Conservation (phyloP, 306 rosid genomes). For the Cucurbita moschata region DNA sequence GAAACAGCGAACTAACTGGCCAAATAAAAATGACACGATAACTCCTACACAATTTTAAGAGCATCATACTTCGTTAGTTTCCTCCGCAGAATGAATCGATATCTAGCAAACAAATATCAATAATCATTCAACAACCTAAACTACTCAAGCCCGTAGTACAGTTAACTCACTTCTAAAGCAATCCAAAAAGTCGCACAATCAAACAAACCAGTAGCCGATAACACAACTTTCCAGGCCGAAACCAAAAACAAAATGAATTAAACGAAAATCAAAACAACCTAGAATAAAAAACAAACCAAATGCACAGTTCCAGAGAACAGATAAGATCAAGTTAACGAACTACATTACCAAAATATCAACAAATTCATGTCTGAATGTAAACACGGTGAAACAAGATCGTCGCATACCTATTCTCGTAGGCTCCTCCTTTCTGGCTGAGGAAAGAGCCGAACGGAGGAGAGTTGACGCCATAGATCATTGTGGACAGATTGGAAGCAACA, state of each 20-base stretch:
- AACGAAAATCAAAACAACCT: not conserved
- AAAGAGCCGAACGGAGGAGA: not conserved
- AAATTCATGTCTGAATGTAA: not conserved
- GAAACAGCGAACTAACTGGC: not conserved
- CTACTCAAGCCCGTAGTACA: not conserved
- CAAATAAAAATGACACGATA: not conserved
- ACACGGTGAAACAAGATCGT: not conserved
- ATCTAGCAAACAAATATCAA: not conserved
- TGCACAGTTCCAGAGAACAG: not conserved
- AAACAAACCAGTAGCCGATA: not conserved
- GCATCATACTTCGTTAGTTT: not conserved
- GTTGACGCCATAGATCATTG: not conserved
- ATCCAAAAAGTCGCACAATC: not conserved
- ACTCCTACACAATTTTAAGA: not conserved
- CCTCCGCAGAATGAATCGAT: not conserved
- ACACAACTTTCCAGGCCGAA: not conserved
- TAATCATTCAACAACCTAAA: not conserved
- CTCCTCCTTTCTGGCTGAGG: constrained; percentile 2
- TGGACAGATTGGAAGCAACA: not conserved
- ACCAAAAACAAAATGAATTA: not conserved
- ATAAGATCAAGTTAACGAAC: not conserved
- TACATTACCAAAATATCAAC: not conserved
- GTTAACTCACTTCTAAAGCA: not conserved
- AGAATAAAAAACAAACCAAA: not conserved
- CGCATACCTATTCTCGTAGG: not conserved